Conservation (phyloP, 2,329 filamentous ascomycete genomes). For the Colletotrichum liriopes region DNA sequence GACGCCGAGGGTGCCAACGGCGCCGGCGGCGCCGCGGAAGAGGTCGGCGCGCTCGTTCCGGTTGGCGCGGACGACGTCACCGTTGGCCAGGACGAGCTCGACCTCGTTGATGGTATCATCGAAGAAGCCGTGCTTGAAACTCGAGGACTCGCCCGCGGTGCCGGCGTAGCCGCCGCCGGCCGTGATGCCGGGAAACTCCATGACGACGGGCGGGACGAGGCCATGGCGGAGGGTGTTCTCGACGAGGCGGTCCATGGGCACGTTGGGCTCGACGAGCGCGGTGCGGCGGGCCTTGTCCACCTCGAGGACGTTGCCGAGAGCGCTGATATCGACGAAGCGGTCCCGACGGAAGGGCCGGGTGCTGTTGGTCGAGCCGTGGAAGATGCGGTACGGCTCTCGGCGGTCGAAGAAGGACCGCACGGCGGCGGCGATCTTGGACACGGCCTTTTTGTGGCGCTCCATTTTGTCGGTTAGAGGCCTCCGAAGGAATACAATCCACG, state of each 20-base stretch:
- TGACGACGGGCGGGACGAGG: constrained; percentile 79
- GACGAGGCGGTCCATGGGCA: constrained; percentile 81
- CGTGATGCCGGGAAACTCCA: constrained; percentile 85
- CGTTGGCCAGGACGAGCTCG: constrained; percentile 80
- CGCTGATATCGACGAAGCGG: constrained; percentile 75
- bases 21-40: constrained; percentile 76
- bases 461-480: constrained; percentile 49
- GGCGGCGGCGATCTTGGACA: constrained; percentile 63
- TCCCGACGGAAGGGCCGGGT: constrained; percentile 69
- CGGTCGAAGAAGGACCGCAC: constrained; percentile 65
- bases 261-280: constrained; percentile 82
- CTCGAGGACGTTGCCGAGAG: constrained; percentile 74
- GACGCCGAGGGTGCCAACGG: constrained; percentile 78
- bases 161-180: constrained; percentile 81
- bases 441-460: constrained; percentile 67
- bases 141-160: constrained; percentile 79
- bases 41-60: constrained; percentile 64
- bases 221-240: constrained; percentile 76
- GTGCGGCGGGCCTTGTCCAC: constrained; percentile 70
- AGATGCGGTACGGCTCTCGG: constrained; percentile 78
- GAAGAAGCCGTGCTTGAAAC: constrained; percentile 81
- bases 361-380: constrained; percentile 84
- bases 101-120: constrained; percentile 74
- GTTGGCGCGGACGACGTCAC: constrained; percentile 72
- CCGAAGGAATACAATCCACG: not conserved